phyloP scores from a whole-genome alignment of 257 asterid species.

The Plantago elongata region DNA sequence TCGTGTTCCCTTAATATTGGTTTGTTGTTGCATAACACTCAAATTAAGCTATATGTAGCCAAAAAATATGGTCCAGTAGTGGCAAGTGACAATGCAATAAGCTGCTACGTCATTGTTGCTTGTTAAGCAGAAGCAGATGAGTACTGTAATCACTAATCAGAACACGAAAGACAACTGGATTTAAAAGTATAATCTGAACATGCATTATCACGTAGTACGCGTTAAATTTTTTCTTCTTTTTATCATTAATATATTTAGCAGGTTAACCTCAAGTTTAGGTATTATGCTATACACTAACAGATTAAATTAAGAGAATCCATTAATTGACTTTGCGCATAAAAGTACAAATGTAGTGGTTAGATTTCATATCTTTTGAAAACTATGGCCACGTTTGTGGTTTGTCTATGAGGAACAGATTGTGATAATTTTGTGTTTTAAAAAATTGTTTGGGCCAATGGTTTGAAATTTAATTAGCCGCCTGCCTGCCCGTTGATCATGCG shows the following conservation, averaged over 20 bases:
- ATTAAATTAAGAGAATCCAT: constrained; percentile 18
- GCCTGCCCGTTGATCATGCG: no score
- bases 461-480: no score
- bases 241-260: neutral
- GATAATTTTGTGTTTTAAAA: no score
- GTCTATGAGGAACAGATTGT: no score
- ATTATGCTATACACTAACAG: constrained; percentile 20
- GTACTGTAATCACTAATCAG: constrained; percentile 11
- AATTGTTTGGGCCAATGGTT: no score
- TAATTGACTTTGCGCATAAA: constrained; percentile 51
- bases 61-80: constrained; percentile 16
- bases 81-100: constrained; percentile 35
- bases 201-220: constrained; percentile 8
- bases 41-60: constrained; percentile 29
- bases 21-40: constrained; percentile 10
- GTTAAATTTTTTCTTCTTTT: neutral
- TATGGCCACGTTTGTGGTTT: neutral
- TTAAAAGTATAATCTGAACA: constrained; percentile 13
- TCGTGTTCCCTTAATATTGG: neutral
- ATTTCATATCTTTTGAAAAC: constrained; percentile 11
- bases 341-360: constrained; percentile 50
- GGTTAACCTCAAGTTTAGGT: constrained; percentile 5
- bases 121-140: constrained; percentile 15
- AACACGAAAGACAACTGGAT: constrained; percentile 36
- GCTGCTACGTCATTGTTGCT: constrained; percentile 36